Evolutionary conservation across 768 basidiomycete genomes (phyloP), one percentile per base, ranked within the genome.

Genomic region (Asterophora parasitica): DNA sequence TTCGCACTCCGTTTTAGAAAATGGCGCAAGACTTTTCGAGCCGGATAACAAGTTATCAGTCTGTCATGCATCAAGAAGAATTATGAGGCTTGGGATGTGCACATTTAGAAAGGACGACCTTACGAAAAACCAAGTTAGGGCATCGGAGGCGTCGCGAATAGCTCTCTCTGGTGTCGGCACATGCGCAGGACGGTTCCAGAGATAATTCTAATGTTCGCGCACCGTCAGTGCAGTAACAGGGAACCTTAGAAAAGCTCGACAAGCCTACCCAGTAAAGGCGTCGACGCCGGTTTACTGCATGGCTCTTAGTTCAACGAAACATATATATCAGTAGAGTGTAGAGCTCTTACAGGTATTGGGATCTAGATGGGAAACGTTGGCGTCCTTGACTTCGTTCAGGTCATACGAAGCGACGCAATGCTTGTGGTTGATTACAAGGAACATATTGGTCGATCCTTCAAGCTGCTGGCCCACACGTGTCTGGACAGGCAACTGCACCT

Each of bases 1-100:
- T 54, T 77, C 73, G 42, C 78, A 79, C 62, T 80, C 77, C 2
- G 48, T 40, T 57, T 77, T 78, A 1, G 78, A 78, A 50, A 80
- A 80, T 2, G 79, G 78, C 12, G 73, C 75, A 1, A 66, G 60
- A 51, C 74, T 76, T 36, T 79, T n/a, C n/a, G n/a, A n/a, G n/a
- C n/a, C n/a, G n/a, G n/a, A n/a, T n/a, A n/a, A n/a, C n/a, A n/a
- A n/a, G n/a, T n/a, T n/a, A n/a, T n/a, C 78, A 47, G 68, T 70
- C 69, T 72, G 43, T 12, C 23, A 23, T 23, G 23, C 23, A n/a
- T n/a, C n/a, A n/a, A n/a, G n/a, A 28, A 15, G 7, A 44, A 20
- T 6, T 34, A 8, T 44, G 43, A 41, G 41, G 35, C 12, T 10
- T 33, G 27, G 27, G 23, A 1, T 20, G 17, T 9, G 16, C 4